Conservation (phyloP, 345 rosid species). For the Anacardium occidentale region DNA sequence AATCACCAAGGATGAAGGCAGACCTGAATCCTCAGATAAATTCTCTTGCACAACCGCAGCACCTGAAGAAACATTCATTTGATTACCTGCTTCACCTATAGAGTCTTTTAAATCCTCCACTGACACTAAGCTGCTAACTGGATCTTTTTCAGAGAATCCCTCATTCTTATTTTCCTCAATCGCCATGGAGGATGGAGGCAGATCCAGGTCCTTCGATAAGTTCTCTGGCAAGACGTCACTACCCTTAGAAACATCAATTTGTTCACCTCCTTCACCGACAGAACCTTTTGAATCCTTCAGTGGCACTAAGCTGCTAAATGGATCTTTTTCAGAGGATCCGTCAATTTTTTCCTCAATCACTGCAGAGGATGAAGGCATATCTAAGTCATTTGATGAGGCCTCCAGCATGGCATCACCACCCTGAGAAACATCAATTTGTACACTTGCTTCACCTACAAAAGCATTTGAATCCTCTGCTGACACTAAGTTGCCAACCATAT, state of each 20-base stretch:
- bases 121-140: neutral
- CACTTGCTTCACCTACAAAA: conserved; percentile 9
- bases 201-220: conserved; percentile 16
- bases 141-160: neutral
- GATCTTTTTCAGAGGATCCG: too few relatives aligned
- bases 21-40: neutral
- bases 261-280: conserved; percentile 13
- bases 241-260: conserved; percentile 15
- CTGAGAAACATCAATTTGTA: conserved; percentile 14
- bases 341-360: conserved; percentile 11
- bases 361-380: conserved; percentile 18
- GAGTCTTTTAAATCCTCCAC: neutral
- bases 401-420: neutral
- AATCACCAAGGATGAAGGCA: too few relatives aligned
- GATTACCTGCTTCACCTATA: neutral
- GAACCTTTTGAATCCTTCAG: neutral
- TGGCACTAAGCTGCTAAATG: neutral
- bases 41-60: neutral
- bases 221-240: conserved; percentile 24
- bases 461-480: conserved; percentile 1
- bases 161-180: conserved; percentile 10
- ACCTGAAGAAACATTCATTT: neutral
- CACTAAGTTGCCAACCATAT: neutral
- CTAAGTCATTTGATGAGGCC: neutral
- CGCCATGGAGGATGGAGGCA: conserved; percentile 18